Evolutionary conservation across 345 rosid species (phyloP), one percentile per base, ranked within the genome.

Genomic region (Populus tremula): DNA sequence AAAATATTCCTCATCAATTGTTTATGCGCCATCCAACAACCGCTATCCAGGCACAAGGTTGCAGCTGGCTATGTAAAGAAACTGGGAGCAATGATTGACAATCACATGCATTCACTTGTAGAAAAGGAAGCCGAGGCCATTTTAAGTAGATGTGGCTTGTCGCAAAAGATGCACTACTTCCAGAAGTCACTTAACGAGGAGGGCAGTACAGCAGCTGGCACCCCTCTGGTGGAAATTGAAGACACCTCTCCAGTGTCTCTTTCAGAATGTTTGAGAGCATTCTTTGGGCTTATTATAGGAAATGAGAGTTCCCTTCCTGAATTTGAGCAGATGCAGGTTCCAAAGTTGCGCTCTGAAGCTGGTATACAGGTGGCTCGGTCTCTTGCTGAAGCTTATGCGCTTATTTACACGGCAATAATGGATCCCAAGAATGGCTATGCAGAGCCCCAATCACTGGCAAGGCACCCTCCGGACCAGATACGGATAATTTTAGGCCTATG

Each of bases 391-490:
- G 92, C 87, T 10, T 96, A 96, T 67, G 97, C 93, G 67, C 88
- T 91, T 74, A 92, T 96, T 53, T 92, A 91, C 76, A 70, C 64
- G 11, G 95, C 88, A 39, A 89, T 93, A 73, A 90, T 90, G 79
- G 98, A 93, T 81, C 91, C 91, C 2, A 81, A 65, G 78, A 96
- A 96, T 69, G 85, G 87, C 16, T 92, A 93, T 71, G 83, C 90
- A 5, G 99, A 94, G 54, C 98, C 98, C 5, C 91, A 88, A 78
- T 86, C 97, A 27, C 87, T 96, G 78, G 99, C 91, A 1, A 88
- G 97, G 86, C 97, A 96, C 84, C 98, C 98, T 76, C 99, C 97
- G 1, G 94, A 91, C 81, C 99, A 93, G 74, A 96, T 93, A 66
- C 84, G 93, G 84, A 96, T 98, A 84, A 93, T 96, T 76, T 82